These are phyloP conservation scores for Colletotrichum liaoningense DNA, from an alignment of 2,329 filamentous ascomycete genomes.

Conservation along the genomic window DNA sequence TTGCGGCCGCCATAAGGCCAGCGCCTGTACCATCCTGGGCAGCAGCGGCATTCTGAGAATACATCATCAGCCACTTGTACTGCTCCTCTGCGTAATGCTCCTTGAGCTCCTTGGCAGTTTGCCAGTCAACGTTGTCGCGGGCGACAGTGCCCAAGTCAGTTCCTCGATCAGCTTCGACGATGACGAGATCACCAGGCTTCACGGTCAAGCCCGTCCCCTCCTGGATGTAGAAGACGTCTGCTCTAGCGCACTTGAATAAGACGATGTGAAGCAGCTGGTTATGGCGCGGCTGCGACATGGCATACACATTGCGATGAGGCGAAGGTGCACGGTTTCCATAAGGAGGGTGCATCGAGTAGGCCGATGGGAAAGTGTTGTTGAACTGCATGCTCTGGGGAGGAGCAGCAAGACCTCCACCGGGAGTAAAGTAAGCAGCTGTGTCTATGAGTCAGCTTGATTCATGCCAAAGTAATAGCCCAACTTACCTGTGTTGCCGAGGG, in stretches of 20 bases:
- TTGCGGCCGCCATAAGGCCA: conserved; percentile 72
- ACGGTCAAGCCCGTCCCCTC: conserved; percentile 93
- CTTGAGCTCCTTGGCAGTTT: conserved; percentile 88
- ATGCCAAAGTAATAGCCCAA: background rate
- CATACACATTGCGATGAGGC: conserved; percentile 72
- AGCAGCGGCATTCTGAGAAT: conserved; percentile 81
- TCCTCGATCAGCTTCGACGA: conserved; percentile 96
- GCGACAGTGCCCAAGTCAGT: conserved; percentile 95
- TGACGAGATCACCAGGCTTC: conserved; percentile 92
- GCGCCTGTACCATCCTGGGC: conserved; percentile 70
- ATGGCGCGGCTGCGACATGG: conserved; percentile 69
- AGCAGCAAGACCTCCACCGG: conserved; percentile 43
- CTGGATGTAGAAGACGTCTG: conserved; percentile 97
- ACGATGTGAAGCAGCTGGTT: conserved; percentile 87
- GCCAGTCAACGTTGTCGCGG: conserved; percentile 87
- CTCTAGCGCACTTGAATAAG: conserved; percentile 94
- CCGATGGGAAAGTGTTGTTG: conserved; percentile 56
- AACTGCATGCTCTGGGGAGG: conserved; percentile 51
- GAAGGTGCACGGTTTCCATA: conserved; percentile 66
- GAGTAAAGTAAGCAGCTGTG: conserved; percentile 52
- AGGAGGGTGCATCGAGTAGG: conserved; percentile 57
- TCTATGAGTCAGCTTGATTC: conserved; percentile 40
- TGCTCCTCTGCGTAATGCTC: conserved; percentile 95
- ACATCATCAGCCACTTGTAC: conserved; percentile 99
- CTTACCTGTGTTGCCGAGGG: conserved; percentile 53